Percentiles rank a stretch among this genome's conserved stretches.
These are phyloP conservation scores for Flammula alnicola DNA, from an alignment of 1,284 basidiomycete genomes.

Conservation along the genomic window DNA sequence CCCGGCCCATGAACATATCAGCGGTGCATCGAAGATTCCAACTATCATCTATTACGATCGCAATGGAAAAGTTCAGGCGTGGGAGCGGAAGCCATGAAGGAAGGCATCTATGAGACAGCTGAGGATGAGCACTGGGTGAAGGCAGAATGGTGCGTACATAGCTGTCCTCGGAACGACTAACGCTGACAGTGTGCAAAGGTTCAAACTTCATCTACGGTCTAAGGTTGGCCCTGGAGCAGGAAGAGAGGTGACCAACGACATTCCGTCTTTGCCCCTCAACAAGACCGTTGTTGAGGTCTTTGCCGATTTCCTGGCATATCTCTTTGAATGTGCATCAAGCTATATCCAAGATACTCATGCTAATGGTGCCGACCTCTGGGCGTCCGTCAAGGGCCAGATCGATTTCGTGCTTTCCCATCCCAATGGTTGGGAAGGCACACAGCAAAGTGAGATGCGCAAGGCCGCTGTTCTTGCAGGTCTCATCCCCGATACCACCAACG, in stretches of 20 bases:
- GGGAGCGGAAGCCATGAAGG: constrained; percentile 56
- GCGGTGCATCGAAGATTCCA: constrained; percentile 58
- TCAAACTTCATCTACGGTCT: constrained; percentile 60
- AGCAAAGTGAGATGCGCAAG: constrained; percentile 45
- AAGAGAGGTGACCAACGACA: constrained; percentile 24
- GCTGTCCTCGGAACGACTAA: too few species aligned
- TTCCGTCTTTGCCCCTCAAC: constrained; percentile 51
- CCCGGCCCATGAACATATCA: constrained; percentile 40
- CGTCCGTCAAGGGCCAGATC: constrained; percentile 32
- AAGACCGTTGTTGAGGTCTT: constrained; percentile 53
- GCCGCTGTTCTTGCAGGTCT: constrained; percentile 43
- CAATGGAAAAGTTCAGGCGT: constrained; percentile 49
- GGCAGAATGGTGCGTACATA: constrained; percentile 56
- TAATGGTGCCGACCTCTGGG: constrained; percentile 41
- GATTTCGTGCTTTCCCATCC: constrained; percentile 46
- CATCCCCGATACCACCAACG: constrained; percentile 33
- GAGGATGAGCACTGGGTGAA: constrained; percentile 52
- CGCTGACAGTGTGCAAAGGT: too few species aligned
- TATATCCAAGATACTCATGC: constrained; percentile 56
- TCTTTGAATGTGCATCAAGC: constrained; percentile 46
- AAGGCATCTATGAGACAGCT: constrained; percentile 43
- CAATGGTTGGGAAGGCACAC: constrained; percentile 48
- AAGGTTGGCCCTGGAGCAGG: constrained; percentile 28
- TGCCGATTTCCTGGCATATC: constrained; percentile 57
- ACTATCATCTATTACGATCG: constrained; percentile 57